These are phyloP conservation scores for Pseudocercospora vitis DNA, from an alignment of 2,329 filamentous ascomycete species.

Conservation along the genomic window DNA sequence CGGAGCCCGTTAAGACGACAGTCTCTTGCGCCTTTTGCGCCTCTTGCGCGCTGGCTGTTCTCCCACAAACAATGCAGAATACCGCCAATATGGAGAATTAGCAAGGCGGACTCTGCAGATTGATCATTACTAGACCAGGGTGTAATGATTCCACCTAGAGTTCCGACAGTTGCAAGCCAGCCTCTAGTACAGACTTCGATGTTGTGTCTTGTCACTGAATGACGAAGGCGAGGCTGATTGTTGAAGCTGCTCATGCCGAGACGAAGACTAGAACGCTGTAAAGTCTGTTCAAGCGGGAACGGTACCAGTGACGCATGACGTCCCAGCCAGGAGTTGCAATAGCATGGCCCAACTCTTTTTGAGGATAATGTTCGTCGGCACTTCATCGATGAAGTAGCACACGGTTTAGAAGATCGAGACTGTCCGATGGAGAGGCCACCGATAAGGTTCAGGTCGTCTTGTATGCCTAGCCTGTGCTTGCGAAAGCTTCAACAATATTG, in stretches of 20 bases:
- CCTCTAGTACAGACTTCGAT: constrained; percentile 40
- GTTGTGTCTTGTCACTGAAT: constrained; percentile 29
- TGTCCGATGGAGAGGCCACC: constrained; percentile 38
- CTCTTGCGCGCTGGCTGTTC: constrained; percentile 51
- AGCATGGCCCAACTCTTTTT: constrained; percentile 42
- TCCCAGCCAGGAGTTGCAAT: background rate
- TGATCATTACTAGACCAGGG: constrained; percentile 63
- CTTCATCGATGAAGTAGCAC: constrained; percentile 40
- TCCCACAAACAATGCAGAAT: constrained; percentile 57
- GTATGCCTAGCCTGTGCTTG: no score
- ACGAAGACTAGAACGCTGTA: constrained; percentile 47
- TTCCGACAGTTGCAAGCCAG: constrained; percentile 58
- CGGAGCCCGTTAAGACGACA: constrained; percentile 51
- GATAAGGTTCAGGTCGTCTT: constrained; percentile 42
- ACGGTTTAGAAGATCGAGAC: constrained; percentile 42
- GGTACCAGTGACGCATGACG: no score
- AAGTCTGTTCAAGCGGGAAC: no score
- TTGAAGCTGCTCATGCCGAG: constrained; percentile 25
- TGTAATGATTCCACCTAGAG: constrained; percentile 58
- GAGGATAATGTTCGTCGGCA: constrained; percentile 42
- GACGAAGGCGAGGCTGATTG: constrained; percentile 25
- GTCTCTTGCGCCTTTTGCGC: constrained; percentile 52
- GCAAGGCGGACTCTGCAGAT: constrained; percentile 49
- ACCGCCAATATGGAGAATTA: constrained; percentile 50
- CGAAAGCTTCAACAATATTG: constrained; percentile 28